phyloP scores from a whole-genome alignment of 306 rosid genomes.

The Vigna unguiculata region DNA sequence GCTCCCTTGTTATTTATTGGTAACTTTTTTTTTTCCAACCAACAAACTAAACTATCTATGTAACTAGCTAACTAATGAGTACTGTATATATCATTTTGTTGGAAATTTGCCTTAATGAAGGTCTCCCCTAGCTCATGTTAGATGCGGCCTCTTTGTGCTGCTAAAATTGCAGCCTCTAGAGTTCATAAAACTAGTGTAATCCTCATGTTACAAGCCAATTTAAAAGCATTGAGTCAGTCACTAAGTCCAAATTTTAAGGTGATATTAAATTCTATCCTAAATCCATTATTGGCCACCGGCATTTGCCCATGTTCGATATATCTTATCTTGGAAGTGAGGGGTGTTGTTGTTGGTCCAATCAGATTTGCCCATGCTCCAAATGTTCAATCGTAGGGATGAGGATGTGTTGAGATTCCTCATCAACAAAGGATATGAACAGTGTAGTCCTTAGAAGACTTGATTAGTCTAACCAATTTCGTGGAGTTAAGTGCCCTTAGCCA shows the following conservation, averaged over 20 bases:
- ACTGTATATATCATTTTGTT: not conserved
- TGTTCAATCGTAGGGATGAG: not conserved
- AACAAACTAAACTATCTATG: not conserved
- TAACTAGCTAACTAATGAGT: not conserved
- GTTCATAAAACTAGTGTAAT: not conserved
- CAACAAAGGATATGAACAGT: not conserved
- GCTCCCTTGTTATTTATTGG: not conserved
- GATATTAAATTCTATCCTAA: not conserved
- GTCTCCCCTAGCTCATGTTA: not conserved
- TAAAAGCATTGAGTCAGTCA: not conserved
- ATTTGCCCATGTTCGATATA: not conserved
- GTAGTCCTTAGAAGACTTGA: not conserved
- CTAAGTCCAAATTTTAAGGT: not conserved
- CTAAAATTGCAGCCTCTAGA: not conserved
- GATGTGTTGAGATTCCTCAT: not conserved
- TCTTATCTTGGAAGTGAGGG: not conserved
- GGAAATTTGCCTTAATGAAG: not conserved
- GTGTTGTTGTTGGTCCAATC: not conserved
- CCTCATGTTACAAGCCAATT: not conserved
- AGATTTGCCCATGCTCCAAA: not conserved
- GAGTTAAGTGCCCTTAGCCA: not conserved
- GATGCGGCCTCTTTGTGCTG: not conserved
- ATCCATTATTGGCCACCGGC: not conserved
- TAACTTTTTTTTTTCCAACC: not conserved
- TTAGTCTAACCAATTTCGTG: not conserved